Percentiles rank a stretch among this genome's conserved stretches.
Evolutionary conservation across 805 yeast genomes (phyloP).

Genomic region (Kodamaea laetipori): DNA sequence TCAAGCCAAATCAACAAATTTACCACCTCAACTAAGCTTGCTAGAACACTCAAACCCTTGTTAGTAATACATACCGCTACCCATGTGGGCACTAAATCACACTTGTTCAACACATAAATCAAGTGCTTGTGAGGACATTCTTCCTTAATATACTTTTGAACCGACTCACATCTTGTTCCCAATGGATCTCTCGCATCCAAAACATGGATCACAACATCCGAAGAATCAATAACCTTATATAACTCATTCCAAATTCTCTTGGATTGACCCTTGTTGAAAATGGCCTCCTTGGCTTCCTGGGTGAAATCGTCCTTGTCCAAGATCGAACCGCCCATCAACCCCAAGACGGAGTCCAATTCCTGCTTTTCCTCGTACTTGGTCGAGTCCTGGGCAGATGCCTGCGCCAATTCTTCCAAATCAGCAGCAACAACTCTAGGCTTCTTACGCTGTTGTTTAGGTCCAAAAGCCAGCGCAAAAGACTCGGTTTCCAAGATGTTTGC

Average conservation of each 20-base stretch:
- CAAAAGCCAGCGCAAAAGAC: slow-evolving; percentile 77
- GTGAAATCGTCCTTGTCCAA: slow-evolving; percentile 76
- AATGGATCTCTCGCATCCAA: slow-evolving; percentile 96
- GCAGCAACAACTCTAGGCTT: slow-evolving; percentile 83
- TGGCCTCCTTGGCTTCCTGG: slow-evolving; percentile 90
- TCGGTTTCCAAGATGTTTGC: slow-evolving; percentile 87
- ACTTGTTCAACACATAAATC: slow-evolving; percentile 91
- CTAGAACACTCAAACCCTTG: too few species aligned
- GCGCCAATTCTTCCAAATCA: slow-evolving; percentile 75
- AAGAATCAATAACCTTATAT: slow-evolving; percentile 94
- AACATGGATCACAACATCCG: slow-evolving; percentile 96
- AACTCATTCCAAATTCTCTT: slow-evolving; percentile 98
- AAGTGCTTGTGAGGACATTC: slow-evolving; percentile 97
- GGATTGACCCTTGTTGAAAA: slow-evolving; percentile 95
- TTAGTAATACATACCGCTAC: slow-evolving; percentile 83
- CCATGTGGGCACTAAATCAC: slow-evolving; percentile 99
- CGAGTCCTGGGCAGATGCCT: slow-evolving; percentile 56
- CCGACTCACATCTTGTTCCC: slow-evolving; percentile 92
- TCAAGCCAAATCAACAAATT: slow-evolving; percentile 1
- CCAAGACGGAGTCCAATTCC: slow-evolving; percentile 73
- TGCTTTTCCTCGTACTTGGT: slow-evolving; percentile 69
- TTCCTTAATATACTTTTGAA: slow-evolving; percentile 87
- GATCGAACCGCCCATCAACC: slow-evolving; percentile 70
- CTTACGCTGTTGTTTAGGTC: slow-evolving; percentile 93
- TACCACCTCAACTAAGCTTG: too few species aligned